Conservation (phyloP, 164 flowering plant species). For the Stephania yunnanensis region DNA sequence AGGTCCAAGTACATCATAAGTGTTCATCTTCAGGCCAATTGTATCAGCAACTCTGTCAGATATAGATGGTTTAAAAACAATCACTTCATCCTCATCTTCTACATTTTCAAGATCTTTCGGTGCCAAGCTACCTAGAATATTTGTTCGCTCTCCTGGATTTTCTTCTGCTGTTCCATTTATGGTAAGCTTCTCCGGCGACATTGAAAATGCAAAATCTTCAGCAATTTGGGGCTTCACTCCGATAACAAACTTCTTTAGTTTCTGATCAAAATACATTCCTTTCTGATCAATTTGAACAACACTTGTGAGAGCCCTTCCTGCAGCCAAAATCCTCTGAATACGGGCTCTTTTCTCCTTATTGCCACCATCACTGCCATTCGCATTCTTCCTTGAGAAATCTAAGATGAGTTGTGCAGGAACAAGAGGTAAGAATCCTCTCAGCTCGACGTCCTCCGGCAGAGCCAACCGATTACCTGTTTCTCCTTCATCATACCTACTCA, state of each 20-base stretch:
- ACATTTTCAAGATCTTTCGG: slow-evolving; percentile 23
- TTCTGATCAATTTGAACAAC: slow-evolving; percentile 50
- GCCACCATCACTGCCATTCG: slow-evolving; percentile 51
- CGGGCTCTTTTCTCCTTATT: slow-evolving; percentile 61
- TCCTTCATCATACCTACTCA: slow-evolving; percentile 73
- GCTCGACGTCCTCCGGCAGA: slow-evolving; percentile 82
- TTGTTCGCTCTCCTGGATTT: slow-evolving; percentile 19
- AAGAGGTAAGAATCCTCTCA: slow-evolving; percentile 91
- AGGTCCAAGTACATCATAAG: slow-evolving; percentile 30
- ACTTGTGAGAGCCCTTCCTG: slow-evolving; percentile 70
- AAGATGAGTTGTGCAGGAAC: slow-evolving; percentile 73
- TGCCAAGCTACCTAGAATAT: slow-evolving; percentile 17
- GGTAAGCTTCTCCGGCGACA: slow-evolving; percentile 15
- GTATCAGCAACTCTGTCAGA: slow-evolving; percentile 46
- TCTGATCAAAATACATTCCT: slow-evolving; percentile 51
- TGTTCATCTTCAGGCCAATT: slow-evolving; percentile 18
- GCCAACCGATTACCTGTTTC: slow-evolving; percentile 79
- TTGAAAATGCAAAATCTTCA: slow-evolving; percentile 24
- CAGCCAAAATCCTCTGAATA: slow-evolving; percentile 70
- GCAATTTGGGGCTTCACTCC: slow-evolving; percentile 46
- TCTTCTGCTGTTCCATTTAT: slow-evolving; percentile 25
- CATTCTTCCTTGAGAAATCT: slow-evolving; percentile 73
- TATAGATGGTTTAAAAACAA: slow-evolving; percentile 73
- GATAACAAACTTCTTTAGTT: slow-evolving; percentile 49
- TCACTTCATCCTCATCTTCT: slow-evolving; percentile 91